These are phyloP conservation scores for Penicillium verhagenii DNA, from an alignment of 495 filamentous ascomycete genomes.

Conservation along the genomic window DNA sequence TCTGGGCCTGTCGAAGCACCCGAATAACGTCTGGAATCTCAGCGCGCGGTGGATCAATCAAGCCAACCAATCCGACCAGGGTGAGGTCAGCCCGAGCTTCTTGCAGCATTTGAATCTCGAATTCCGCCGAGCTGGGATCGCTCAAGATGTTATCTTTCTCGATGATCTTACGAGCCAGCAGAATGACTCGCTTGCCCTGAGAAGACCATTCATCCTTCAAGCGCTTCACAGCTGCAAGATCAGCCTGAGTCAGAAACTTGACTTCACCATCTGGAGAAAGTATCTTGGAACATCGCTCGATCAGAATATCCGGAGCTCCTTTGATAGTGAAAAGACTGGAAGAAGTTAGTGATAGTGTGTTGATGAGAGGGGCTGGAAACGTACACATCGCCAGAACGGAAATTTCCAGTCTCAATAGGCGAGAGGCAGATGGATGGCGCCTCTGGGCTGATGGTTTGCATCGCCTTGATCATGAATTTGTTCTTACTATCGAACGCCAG, in stretches of 20 bases:
- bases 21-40: constrained; percentile 62
- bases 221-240: constrained; percentile 41
- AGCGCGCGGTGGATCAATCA: constrained; percentile 64
- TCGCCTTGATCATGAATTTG: constrained; percentile 62
- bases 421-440: constrained; percentile 4
- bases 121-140: constrained; percentile 40
- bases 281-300: constrained; percentile 53
- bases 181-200: constrained; percentile 62
- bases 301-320: constrained; percentile 63
- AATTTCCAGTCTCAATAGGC: constrained; percentile 18
- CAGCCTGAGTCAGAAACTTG: constrained; percentile 36
- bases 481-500: constrained; percentile 73
- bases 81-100: constrained; percentile 51
- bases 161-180: constrained; percentile 60
- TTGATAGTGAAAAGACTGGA: constrained; percentile 53
- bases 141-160: constrained; percentile 30
- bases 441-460: not conserved
- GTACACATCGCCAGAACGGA: not conserved
- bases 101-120: constrained; percentile 50
- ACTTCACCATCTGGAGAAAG: constrained; percentile 47
- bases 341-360: not conserved
- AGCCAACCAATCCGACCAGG: constrained; percentile 62
- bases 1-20: constrained; percentile 58
- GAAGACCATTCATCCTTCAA: constrained; percentile 62
- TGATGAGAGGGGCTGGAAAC: not conserved